phyloP scores from a whole-genome alignment of 2,329 filamentous ascomycete genomes.

The Alternaria dauci region DNA sequence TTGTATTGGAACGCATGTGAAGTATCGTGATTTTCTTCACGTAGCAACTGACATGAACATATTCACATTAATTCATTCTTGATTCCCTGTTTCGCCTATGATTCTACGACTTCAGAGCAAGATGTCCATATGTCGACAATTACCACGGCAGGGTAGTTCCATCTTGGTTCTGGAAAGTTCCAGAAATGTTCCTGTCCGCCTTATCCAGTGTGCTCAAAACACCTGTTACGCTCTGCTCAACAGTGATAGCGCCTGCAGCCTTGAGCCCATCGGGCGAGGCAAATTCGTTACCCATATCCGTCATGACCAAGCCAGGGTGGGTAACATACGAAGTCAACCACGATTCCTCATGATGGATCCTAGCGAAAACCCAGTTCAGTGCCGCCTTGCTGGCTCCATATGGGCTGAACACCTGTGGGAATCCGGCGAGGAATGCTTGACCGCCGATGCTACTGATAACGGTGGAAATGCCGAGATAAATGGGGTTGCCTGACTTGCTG shows the following conservation, averaged over 20 bases:
- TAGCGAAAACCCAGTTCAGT: constrained; percentile 21
- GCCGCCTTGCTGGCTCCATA: constrained; percentile 24
- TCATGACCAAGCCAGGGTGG: constrained; percentile 18
- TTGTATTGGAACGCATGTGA: too few species aligned
- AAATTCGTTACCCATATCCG: background rate
- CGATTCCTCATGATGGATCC: constrained; percentile 19
- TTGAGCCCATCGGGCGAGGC: background rate
- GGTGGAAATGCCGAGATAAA: constrained; percentile 24
- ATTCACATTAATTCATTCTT: too few species aligned
- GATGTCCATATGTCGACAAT: too few species aligned
- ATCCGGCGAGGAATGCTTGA: background rate
- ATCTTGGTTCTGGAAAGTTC: constrained; percentile 10
- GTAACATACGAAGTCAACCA: constrained; percentile 20
- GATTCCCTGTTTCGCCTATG: too few species aligned
- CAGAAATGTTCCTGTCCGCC: constrained; percentile 18
- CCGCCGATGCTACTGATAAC: constrained; percentile 16
- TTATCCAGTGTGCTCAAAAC: constrained; percentile 19
- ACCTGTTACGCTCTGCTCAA: constrained; percentile 14
- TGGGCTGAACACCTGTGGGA: background rate
- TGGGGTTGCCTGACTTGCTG: constrained; percentile 19
- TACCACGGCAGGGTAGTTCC: constrained; percentile 9
- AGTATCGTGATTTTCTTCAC: too few species aligned
- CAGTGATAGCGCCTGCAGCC: background rate
- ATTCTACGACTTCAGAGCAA: too few species aligned
- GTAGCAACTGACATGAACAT: too few species aligned